Conservation (phyloP, 2,329 filamentous ascomycete genomes). For the Tympanopsis confertula region DNA sequence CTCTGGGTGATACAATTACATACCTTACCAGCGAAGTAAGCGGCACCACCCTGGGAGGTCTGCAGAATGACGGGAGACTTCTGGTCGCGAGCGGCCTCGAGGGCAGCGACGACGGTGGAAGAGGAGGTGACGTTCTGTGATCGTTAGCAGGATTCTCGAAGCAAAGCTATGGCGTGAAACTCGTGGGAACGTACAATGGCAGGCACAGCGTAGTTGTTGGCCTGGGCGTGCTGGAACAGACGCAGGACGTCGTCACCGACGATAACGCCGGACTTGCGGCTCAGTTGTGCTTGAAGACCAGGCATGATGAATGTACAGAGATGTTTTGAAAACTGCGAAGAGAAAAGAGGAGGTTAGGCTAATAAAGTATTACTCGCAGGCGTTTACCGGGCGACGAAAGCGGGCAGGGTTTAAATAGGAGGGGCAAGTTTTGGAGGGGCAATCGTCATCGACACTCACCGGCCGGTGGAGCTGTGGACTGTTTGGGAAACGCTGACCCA, state of each 20-base stretch:
- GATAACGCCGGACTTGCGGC: slow-evolving; percentile 55
- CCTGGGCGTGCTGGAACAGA: slow-evolving; percentile 82
- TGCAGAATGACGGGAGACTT: slow-evolving; percentile 91
- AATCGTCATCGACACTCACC: background rate
- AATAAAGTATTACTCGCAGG: too few relatives aligned
- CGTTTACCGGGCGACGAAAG: background rate
- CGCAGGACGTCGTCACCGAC: slow-evolving; percentile 52
- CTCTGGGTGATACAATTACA: slow-evolving; percentile 4
- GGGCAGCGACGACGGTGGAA: slow-evolving; percentile 71
- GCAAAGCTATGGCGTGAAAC: background rate
- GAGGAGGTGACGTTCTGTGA: slow-evolving; percentile 78
- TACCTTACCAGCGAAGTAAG: slow-evolving; percentile 83
- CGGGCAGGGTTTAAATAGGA: background rate
- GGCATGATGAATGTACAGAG: background rate
- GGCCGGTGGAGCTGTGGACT: too few relatives aligned
- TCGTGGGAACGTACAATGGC: slow-evolving; percentile 46
- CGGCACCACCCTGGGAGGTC: slow-evolving; percentile 83
- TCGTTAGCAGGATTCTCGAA: slow-evolving; percentile 2
- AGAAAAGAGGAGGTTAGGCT: too few relatives aligned
- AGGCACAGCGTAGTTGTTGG: slow-evolving; percentile 80
- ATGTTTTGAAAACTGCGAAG: background rate
- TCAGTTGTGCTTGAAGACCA: slow-evolving; percentile 39
- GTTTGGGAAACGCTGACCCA: too few relatives aligned
- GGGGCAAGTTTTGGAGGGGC: background rate
- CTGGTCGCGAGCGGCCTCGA: slow-evolving; percentile 87